Percentiles rank a stretch among this genome's conserved stretches.
Conservation (phyloP, 2,329 filamentous ascomycete genomes). For the Botryotinia convoluta region DNA sequence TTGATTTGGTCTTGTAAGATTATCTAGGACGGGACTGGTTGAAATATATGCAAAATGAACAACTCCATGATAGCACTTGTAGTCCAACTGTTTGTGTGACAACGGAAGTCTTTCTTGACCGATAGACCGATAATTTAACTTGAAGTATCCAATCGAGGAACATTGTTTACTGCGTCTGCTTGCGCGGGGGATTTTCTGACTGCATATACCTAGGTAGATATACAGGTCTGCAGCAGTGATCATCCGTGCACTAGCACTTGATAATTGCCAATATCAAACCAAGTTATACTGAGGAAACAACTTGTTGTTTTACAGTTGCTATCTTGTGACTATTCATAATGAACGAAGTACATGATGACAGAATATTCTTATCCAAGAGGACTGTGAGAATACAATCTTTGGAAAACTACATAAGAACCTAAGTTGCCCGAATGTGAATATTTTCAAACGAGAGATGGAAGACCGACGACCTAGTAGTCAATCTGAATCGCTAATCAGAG, state of each 20-base stretch:
- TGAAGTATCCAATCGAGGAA: background rate
- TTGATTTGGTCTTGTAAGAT: background rate
- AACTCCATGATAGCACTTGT: background rate
- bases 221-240: background rate
- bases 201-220: background rate
- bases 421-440: background rate
- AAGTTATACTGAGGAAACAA: background rate
- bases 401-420: background rate
- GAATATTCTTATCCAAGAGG: too few relatives aligned
- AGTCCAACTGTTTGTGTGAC: background rate
- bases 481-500: background rate
- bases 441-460: too few relatives aligned
- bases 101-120: background rate
- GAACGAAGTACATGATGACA: background rate
- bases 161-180: background rate
- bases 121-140: background rate
- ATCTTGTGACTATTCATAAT: background rate
- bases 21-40: background rate
- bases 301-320: background rate
- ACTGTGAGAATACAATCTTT: background rate
- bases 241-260: background rate
- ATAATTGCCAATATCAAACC: background rate
- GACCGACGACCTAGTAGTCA: too few relatives aligned
- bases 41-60: background rate
- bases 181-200: background rate